Conservation (phyloP, 139 green algal genomes). For the Coelastrella sp. region DNA sequence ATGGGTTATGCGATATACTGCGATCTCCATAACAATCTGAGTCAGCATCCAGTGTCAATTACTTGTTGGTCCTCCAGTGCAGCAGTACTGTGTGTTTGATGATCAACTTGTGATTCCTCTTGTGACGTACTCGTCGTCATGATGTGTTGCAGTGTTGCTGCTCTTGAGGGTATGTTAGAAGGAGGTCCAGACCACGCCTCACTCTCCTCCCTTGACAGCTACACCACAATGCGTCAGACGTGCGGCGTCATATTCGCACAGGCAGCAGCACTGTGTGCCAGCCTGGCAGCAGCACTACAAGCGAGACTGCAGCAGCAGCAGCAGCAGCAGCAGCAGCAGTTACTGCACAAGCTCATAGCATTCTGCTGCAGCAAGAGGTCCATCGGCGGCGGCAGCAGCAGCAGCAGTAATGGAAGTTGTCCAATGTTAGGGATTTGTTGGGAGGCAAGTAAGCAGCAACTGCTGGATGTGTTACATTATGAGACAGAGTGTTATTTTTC, state of each 20-base stretch:
- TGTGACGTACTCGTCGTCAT: too few relatives aligned
- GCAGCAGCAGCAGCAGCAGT: constrained; percentile 11
- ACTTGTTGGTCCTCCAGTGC: background rate
- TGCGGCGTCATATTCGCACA: constrained; percentile 40
- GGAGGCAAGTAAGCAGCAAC: background rate
- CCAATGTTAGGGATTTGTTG: constrained; percentile 38
- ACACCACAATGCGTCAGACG: background rate
- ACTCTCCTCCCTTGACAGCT: background rate
- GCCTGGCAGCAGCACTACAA: background rate
- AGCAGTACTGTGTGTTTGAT: too few relatives aligned
- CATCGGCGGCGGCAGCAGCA: background rate
- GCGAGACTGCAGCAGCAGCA: constrained; percentile 5
- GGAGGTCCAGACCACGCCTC: background rate
- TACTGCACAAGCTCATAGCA: background rate
- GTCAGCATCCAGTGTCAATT: too few relatives aligned
- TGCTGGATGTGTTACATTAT: constrained; percentile 20
- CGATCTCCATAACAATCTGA: too few relatives aligned
- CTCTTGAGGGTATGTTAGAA: constrained; percentile 40
- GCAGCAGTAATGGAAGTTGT: background rate
- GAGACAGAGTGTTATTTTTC: constrained; percentile 16
- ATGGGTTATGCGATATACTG: too few relatives aligned
- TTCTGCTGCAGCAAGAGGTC: background rate
- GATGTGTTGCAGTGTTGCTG: constrained; percentile 30
- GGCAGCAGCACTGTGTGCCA: constrained; percentile 32
- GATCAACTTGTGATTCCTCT: too few relatives aligned